phyloP scores from a whole-genome alignment of 331 rosid genomes.

The Malus hybrid region DNA sequence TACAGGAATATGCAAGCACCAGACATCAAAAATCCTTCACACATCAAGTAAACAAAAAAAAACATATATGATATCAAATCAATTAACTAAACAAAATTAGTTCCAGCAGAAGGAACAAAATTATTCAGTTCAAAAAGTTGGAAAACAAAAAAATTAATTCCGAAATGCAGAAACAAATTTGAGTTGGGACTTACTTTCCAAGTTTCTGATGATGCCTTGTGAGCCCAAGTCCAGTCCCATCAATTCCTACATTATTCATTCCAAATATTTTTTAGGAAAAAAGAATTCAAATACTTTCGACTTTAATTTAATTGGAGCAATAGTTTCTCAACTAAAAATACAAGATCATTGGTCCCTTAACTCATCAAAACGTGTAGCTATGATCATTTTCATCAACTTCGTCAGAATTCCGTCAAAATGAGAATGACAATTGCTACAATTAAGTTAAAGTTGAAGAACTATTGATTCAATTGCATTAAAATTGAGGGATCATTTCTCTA shows the following conservation, averaged over 20 bases:
- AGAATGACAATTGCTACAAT: too few relatives aligned
- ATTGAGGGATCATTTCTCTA: too few relatives aligned
- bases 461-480: too few relatives aligned
- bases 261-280: not conserved
- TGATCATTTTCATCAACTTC: too few relatives aligned
- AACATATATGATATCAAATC: not conserved
- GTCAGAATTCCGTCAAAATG: too few relatives aligned
- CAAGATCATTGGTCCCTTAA: too few relatives aligned
- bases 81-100: not conserved
- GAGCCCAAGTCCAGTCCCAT: slow-evolving; percentile 84
- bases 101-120: not conserved
- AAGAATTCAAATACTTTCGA: not conserved
- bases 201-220: slow-evolving; percentile 49
- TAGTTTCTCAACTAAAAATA: too few relatives aligned
- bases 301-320: too few relatives aligned
- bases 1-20: slow-evolving; percentile 92
- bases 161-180: too few relatives aligned
- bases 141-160: not conserved
- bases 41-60: not conserved
- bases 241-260: slow-evolving; percentile 48
- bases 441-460: too few relatives aligned
- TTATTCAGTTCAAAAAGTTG: too few relatives aligned
- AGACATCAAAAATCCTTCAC: slow-evolving; percentile 64
- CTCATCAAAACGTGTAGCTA: too few relatives aligned
- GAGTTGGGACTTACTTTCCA: slow-evolving; percentile 46